Base-by-base conservation (phyloP, 1,284 basidiomycete species). In the Amylostereum areolatum region DNA sequence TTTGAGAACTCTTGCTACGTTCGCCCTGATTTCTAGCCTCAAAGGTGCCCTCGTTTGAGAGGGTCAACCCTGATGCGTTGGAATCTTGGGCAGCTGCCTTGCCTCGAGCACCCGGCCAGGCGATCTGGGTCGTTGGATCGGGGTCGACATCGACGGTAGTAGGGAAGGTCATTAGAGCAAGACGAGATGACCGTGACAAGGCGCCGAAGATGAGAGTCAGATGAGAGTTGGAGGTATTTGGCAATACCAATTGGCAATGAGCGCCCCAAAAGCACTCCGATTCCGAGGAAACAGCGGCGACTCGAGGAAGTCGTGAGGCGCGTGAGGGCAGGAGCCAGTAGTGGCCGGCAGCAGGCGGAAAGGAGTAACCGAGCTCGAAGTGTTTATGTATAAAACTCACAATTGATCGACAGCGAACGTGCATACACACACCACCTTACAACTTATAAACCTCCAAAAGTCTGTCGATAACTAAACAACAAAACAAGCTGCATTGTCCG, bases 51-150 rank as follows among this genome's bases (percentile, higher is more conserved):
- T 28, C 25, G 32, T 27, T 12, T 27, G 31, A 5, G 29, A 35
- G 12, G n/a, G 44, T 18, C 2, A 41, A 3, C 18, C 32, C 33
- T 12, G 10, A 18, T n/a, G 40, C 4, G 29, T 43, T 44, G 2
- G 27, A 18, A 7, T 51, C 53, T 30, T 27, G 53, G 11, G 52
- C 50, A 2, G 44, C 46, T 43, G 56, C 39, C 46, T 57, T 71
- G 35, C 78, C 70, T 6, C 77, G 73, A 25, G 55, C 52, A 2
- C 50, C 50, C 34, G 86, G 87, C 86, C 86, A 89, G 36, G 86
- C 65, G 46, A 88, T 80, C 63, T 87, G 86, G 8, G 80, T 83
- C 1, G 83, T 86, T 9, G 84, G 82, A 62, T 88, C 77, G 9
- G 82, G 77, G 63, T 86, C 82, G 18, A 73, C 68, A 60, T 83